A percentile compares a stretch with the other conserved stretches of the same genome.
These are phyloP conservation scores for Candida pseudoglaebosa DNA, from an alignment of 805 yeast genomes.

Conservation along the genomic window DNA sequence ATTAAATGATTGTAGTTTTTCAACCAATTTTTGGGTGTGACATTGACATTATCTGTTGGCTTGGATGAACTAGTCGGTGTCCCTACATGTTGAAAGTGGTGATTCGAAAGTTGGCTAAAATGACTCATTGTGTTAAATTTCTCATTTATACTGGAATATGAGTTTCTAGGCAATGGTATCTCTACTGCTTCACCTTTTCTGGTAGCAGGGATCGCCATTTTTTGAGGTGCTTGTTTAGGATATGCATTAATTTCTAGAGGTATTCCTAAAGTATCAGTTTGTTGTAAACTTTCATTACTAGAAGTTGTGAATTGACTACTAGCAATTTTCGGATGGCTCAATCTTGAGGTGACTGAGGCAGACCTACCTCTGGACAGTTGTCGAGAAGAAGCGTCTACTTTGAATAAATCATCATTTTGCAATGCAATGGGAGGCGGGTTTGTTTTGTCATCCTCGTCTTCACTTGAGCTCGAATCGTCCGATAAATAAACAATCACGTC, in stretches of 20 bases:
- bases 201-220: slow-evolving; percentile 78
- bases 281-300: neutral
- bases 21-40: slow-evolving; percentile 19
- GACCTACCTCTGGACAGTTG: slow-evolving; percentile 13
- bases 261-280: slow-evolving; percentile 1
- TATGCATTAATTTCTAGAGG: slow-evolving; percentile 13
- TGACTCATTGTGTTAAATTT: neutral
- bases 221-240: slow-evolving; percentile 33
- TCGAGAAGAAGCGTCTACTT: slow-evolving; percentile 17
- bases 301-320: slow-evolving; percentile 4
- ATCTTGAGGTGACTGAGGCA: neutral
- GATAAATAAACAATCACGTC: slow-evolving; percentile 67
- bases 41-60: neutral
- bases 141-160: slow-evolving; percentile 13
- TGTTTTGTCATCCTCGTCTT: slow-evolving; percentile 28
- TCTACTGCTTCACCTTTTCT: slow-evolving; percentile 76
- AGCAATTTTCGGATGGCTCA: slow-evolving; percentile 2
- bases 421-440: slow-evolving; percentile 3
- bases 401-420: slow-evolving; percentile 10
- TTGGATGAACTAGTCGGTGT: slow-evolving; percentile 1
- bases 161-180: slow-evolving; percentile 44
- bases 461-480: slow-evolving; percentile 52
- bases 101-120: neutral
- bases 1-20: slow-evolving; percentile 24
- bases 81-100: slow-evolving; percentile 1